Base-by-base conservation (phyloP, 768 basidiomycete genomes). In the Tylopilus vinaceipallidus region DNA sequence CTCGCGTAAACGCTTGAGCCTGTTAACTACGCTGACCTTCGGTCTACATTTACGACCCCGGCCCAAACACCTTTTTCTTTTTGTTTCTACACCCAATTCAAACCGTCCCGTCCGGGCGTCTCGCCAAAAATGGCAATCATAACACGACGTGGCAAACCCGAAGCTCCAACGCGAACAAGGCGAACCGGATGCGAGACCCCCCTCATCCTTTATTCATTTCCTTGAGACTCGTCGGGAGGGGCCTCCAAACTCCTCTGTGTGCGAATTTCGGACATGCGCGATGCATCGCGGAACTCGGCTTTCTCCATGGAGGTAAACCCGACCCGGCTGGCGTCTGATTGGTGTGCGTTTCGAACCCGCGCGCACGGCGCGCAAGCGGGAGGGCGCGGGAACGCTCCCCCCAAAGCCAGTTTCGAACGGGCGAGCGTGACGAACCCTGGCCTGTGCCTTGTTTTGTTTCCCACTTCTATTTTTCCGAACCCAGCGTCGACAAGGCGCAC, bases 251-350 rank as follows among this genome's bases (percentile, higher is more conserved):
- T n/a, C n/a, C n/a, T 29, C 12, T 29, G 27, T 6, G 6, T 14
- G 6, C 38, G 27, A 35, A 42, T 45, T n/a, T 34, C 26, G 13
- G 30, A 35, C n/a, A 19, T 17, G 40, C 27, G 20, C 27, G 7
- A 39, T 33, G 3, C 19, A 40, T 44, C 54, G 44, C 49, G 40
- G 30, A 45, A 37, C 40, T 14, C 49, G 10, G 3, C 6, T 5
- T 48, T 38, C 61, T 43, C 46, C 50, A 47, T 51, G 51, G 47
- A 47, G 48, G 42, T 45, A 50, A 2, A n/a, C n/a, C n/a, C n/a
- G n/a, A n/a, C n/a, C n/a, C n/a, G n/a, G n/a, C n/a, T 20, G 8
- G 27, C 43, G 13, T 47, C 34, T 45, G 52, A 55, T 49, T 36
- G 35, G 42, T 32, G 7, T 19, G 34, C 30, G 26, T 32, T 41